These are phyloP conservation scores for Cordyceps cateniannulata DNA, from an alignment of 2,329 filamentous ascomycete species.

Conservation along the genomic window DNA sequence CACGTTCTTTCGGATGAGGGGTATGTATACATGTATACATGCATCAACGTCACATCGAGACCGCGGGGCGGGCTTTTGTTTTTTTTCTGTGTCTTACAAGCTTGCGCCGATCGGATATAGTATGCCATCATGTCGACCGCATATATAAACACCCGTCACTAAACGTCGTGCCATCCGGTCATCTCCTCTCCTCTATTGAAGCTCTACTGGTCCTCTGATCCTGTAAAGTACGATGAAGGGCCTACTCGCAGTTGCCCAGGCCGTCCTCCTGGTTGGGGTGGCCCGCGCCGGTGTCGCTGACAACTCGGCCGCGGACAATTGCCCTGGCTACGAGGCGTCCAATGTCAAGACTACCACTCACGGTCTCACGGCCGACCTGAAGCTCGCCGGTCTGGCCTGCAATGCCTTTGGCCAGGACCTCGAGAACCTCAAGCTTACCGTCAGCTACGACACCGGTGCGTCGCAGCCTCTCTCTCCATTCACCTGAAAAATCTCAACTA, in stretches of 20 bases:
- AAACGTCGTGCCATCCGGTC: neutral
- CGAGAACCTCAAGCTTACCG: conserved; percentile 39
- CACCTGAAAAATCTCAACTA: neutral
- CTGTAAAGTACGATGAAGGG: conserved; percentile 3
- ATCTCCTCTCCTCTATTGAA: neutral
- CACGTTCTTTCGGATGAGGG: neutral
- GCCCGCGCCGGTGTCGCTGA: conserved; percentile 2
- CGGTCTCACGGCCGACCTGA: conserved; percentile 39
- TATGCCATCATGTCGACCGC: too few species aligned
- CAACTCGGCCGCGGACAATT: conserved; percentile 23
- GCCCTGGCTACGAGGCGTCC: conserved; percentile 59
- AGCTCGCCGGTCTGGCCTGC: conserved; percentile 20
- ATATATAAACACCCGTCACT: neutral
- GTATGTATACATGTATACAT: neutral
- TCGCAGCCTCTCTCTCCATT: conserved; percentile 37
- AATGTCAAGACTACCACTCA: conserved; percentile 43
- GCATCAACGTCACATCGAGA: neutral
- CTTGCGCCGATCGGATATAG: too few species aligned
- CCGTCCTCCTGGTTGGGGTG: neutral
- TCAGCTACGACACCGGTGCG: conserved; percentile 56
- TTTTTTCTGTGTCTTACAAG: too few species aligned
- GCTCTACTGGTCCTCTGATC: neutral
- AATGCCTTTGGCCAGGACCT: conserved; percentile 20
- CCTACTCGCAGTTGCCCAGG: neutral
- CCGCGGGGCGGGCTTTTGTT: neutral